Evolutionary conservation across 176 grass and related monocot species (phyloP).

Genomic region (Paspalum vaginatum): DNA sequence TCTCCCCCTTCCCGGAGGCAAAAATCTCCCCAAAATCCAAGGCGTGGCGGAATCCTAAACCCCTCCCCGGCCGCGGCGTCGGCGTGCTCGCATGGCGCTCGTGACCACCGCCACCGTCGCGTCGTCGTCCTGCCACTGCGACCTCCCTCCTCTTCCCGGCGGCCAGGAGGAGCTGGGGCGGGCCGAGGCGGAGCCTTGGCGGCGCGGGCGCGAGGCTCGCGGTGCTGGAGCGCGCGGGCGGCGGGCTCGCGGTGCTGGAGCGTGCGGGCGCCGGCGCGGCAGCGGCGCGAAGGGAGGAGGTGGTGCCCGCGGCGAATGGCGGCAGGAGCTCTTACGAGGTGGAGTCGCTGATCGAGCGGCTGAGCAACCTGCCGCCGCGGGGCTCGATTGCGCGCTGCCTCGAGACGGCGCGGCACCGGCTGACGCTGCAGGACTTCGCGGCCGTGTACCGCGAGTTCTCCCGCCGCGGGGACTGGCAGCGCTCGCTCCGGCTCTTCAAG

Average conservation of each 20-base stretch:
- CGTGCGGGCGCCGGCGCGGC: slow-evolving; percentile 4
- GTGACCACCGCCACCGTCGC: slow-evolving; percentile 52
- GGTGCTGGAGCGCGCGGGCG: slow-evolving; percentile 20
- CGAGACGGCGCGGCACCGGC: slow-evolving; percentile 68
- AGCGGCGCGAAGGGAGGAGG: slow-evolving; percentile 22
- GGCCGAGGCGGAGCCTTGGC: slow-evolving; percentile 36
- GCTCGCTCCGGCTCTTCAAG: slow-evolving; percentile 92
- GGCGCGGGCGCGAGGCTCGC: slow-evolving; percentile 28
- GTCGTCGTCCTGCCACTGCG: slow-evolving; percentile 51
- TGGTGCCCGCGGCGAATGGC: slow-evolving; percentile 37
- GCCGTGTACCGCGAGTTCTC: slow-evolving; percentile 90
- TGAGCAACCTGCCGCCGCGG: slow-evolving; percentile 88
- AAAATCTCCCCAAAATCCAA: slow-evolving; percentile 44
- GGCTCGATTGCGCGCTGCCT: slow-evolving; percentile 88
- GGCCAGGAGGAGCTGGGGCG: slow-evolving; percentile 30
- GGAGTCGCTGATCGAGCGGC: slow-evolving; percentile 76
- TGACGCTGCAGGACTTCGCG: slow-evolving; percentile 77
- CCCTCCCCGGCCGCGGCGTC: neutral
- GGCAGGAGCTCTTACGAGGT: slow-evolving; percentile 74
- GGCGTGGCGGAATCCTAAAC: slow-evolving; percentile 53
- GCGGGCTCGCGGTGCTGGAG: slow-evolving; percentile 26
- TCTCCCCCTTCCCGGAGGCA: neutral
- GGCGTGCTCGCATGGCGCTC: slow-evolving; percentile 46
- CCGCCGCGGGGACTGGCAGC: slow-evolving; percentile 91
- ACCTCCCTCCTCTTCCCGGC: slow-evolving; percentile 22